Base-by-base conservation (phyloP, 2,329 filamentous ascomycete species). In the Aspergillus sp. region DNA sequence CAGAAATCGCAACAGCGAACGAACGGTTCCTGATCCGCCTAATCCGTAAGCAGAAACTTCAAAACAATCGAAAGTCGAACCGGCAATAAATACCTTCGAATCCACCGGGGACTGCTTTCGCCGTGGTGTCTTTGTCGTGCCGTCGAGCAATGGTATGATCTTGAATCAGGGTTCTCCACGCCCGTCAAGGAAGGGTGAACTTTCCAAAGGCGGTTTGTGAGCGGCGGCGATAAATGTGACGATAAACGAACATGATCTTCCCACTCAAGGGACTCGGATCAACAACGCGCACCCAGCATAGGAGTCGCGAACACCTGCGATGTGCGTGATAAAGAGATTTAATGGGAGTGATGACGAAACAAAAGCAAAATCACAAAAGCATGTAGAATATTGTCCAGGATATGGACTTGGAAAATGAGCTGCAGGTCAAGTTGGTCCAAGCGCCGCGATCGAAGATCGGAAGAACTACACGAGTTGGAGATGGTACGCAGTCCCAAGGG, bases 181-280 rank as follows among this genome's bases (percentile, higher is more conserved):
- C 16, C n/a, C 20, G 50, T 14, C 20, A 29, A 29, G 21, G 32
- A 44, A 45, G 44, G 41, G 43, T 36, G 51, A 56, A 48, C 41
- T 54, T 50, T 50, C 44, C 4, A 11, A 40, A n/a, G 34, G 40
- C 16, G 19, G 19, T 19, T 47, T 23, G 23, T 29, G 45, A 32
- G 40, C 38, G 21, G 38, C 21, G 10, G 38, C 50, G 45, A 48
- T 43, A 45, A 38, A 50, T 36, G 38, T 16, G 10, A 44, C 50
- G 45, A 48, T 43, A 45, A 38, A 50, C 43, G 36, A 42, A 50
- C 52, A 54, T 54, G 47, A 47, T 54, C 52, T 54, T 34, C 52
- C 47, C 43, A 21, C 42, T 29, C 40, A 32, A 51, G 44, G 44
- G 16, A 47, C 17, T 11, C 43, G 23, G 29, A 51, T n/a, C 11